phyloP scores from a whole-genome alignment of 768 basidiomycete genomes.

The Trametes villosa region DNA sequence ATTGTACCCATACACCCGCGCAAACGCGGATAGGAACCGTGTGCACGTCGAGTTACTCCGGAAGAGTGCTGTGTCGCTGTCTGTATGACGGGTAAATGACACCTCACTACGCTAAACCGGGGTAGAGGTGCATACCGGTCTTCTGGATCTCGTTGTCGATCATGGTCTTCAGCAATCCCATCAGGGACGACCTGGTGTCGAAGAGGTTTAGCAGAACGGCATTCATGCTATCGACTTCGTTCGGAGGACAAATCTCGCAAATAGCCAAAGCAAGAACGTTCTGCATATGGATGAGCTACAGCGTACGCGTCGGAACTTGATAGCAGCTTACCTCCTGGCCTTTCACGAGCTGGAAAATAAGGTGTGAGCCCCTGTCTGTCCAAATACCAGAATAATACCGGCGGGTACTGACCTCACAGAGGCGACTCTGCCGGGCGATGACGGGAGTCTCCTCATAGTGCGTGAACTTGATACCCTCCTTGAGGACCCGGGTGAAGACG shows the following conservation, averaged over 20 bases:
- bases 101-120: too few relatives aligned
- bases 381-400: neutral
- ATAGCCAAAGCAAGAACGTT: constrained; percentile 83
- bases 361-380: too few relatives aligned
- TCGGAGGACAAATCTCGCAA: constrained; percentile 81
- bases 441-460: constrained; percentile 50
- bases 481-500: constrained; percentile 80
- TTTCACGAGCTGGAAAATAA: constrained; percentile 62
- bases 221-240: constrained; percentile 83
- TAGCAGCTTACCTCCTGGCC: constrained; percentile 63
- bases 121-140: constrained; percentile 58
- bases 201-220: constrained; percentile 86
- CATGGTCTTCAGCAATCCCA: constrained; percentile 78
- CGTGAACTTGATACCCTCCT: constrained; percentile 79
- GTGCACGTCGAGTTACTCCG: constrained; percentile 87
- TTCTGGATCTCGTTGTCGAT: constrained; percentile 83
- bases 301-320: neutral
- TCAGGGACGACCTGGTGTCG: constrained; percentile 72
- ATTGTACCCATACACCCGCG: constrained; percentile 87
- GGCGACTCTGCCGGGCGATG: constrained; percentile 32
- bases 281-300: constrained; percentile 39
- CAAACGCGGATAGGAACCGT: constrained; percentile 85
- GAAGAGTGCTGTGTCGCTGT: constrained; percentile 81
- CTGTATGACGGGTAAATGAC: constrained; percentile 43
- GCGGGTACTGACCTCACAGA: constrained; percentile 38